phyloP scores from a whole-genome alignment of 2,329 filamentous ascomycete genomes.

The Xylariaceae sp. region DNA sequence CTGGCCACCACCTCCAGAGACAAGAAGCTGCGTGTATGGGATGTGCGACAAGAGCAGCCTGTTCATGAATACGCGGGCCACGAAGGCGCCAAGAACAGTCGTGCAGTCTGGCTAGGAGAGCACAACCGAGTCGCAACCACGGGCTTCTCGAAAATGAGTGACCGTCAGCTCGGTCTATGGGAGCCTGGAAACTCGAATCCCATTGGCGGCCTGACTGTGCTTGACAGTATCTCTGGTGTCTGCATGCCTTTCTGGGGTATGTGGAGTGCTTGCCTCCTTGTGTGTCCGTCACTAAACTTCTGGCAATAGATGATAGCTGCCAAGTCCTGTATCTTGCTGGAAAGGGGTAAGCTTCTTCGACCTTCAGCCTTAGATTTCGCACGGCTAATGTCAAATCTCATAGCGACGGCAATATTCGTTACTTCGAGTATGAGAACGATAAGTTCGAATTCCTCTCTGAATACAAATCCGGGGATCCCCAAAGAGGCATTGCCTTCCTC shows the following conservation, averaged over 20 bases:
- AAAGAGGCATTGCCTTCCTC: slow-evolving; percentile 88
- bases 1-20: slow-evolving; percentile 91
- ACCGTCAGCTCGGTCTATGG: slow-evolving; percentile 92
- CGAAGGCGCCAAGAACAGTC: slow-evolving; percentile 92
- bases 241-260: slow-evolving; percentile 98
- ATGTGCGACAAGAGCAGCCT: slow-evolving; percentile 85
- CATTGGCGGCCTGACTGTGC: slow-evolving; percentile 79
- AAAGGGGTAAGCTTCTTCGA: slow-evolving; percentile 64
- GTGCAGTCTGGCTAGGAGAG: slow-evolving; percentile 94
- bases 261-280: too few relatives aligned
- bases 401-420: slow-evolving; percentile 96
- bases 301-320: slow-evolving; percentile 82
- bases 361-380: neutral
- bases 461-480: slow-evolving; percentile 93
- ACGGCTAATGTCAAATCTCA: slow-evolving; percentile 16
- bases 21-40: slow-evolving; percentile 98
- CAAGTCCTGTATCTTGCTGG: slow-evolving; percentile 94
- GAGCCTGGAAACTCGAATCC: slow-evolving; percentile 81
- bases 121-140: slow-evolving; percentile 94
- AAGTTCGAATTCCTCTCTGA: slow-evolving; percentile 97
- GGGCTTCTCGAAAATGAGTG: slow-evolving; percentile 97
- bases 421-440: slow-evolving; percentile 97
- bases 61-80: slow-evolving; percentile 81
- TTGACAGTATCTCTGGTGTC: slow-evolving; percentile 94
- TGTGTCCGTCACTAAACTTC: too few relatives aligned